Evolutionary conservation across 495 filamentous ascomycete species (phyloP).

Genomic region (Astrothelium subdiscretum): DNA sequence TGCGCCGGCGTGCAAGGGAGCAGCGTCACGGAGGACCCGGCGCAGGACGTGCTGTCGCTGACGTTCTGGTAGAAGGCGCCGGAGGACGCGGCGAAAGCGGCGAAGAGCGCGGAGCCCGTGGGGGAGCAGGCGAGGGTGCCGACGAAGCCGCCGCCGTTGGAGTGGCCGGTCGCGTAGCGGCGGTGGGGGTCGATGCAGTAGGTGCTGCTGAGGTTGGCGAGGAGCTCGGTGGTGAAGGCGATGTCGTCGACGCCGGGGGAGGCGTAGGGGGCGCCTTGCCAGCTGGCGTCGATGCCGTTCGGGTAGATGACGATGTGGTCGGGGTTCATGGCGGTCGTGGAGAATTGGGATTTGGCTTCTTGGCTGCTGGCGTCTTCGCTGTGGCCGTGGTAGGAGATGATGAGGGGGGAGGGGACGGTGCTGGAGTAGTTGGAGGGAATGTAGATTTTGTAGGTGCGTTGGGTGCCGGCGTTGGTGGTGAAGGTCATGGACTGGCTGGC

Average conservation of each 20-base stretch:
- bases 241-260: slow-evolving; percentile 16
- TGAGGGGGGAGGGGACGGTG: background rate
- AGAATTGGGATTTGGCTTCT: background rate
- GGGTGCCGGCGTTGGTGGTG: background rate
- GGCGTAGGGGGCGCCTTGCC: slow-evolving; percentile 11
- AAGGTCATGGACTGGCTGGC: background rate
- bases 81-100: slow-evolving; percentile 37
- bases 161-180: slow-evolving; percentile 48
- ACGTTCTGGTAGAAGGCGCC: slow-evolving; percentile 31
- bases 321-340: slow-evolving; percentile 1
- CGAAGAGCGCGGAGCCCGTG: slow-evolving; percentile 25
- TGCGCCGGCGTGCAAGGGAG: background rate
- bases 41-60: background rate
- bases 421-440: background rate
- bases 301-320: slow-evolving; percentile 5
- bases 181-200: slow-evolving; percentile 42
- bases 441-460: slow-evolving; percentile 1
- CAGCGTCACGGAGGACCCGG: background rate
- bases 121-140: slow-evolving; percentile 41
- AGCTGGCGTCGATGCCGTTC: slow-evolving; percentile 2
- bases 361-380: background rate
- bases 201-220: slow-evolving; percentile 31
- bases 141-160: slow-evolving; percentile 48
- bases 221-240: slow-evolving; percentile 29
- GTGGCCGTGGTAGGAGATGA: slow-evolving; percentile 8